Percentiles rank a stretch among this genome's conserved stretches.
Conservation (phyloP, 495 filamentous ascomycete genomes). For the Xylaria palmicola region DNA sequence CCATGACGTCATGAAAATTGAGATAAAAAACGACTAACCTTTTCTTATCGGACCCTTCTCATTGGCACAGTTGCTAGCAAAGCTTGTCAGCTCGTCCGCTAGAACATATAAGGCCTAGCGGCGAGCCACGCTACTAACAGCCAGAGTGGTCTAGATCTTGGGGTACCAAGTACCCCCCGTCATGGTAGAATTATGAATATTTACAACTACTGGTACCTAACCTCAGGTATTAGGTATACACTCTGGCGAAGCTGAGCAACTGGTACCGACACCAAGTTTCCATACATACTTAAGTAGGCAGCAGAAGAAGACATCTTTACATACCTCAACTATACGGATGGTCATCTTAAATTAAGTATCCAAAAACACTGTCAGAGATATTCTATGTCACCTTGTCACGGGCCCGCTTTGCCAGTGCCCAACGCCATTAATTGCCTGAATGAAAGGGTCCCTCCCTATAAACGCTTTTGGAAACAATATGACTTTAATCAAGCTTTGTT, state of each 20-base stretch:
- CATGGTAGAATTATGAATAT: not conserved
- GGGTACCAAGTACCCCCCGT: too few relatives aligned
- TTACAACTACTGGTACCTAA: not conserved
- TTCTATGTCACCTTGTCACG: conserved; percentile 2
- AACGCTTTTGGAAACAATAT: too few relatives aligned
- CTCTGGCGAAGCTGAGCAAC: too few relatives aligned
- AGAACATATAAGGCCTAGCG: too few relatives aligned
- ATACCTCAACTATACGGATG: not conserved
- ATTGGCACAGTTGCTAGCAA: not conserved
- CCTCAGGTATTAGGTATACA: not conserved
- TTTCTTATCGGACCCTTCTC: too few relatives aligned
- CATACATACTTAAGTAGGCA: too few relatives aligned
- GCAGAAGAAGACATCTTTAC: not conserved
- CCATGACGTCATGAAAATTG: conserved; percentile 11
- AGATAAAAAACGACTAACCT: too few relatives aligned
- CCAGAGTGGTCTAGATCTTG: not conserved
- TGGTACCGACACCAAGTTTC: too few relatives aligned
- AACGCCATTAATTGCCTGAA: conserved; percentile 5
- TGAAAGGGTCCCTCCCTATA: not conserved
- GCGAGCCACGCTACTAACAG: not conserved
- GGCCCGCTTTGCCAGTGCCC: conserved; percentile 11
- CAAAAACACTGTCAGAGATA: conserved; percentile 4
- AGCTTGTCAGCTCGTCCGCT: too few relatives aligned
- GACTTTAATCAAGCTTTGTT: conserved; percentile 35
- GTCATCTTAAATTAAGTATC: conserved; percentile 1